phyloP scores from a whole-genome alignment of 495 filamentous ascomycete genomes.

The Jackrogersella multiformis region DNA sequence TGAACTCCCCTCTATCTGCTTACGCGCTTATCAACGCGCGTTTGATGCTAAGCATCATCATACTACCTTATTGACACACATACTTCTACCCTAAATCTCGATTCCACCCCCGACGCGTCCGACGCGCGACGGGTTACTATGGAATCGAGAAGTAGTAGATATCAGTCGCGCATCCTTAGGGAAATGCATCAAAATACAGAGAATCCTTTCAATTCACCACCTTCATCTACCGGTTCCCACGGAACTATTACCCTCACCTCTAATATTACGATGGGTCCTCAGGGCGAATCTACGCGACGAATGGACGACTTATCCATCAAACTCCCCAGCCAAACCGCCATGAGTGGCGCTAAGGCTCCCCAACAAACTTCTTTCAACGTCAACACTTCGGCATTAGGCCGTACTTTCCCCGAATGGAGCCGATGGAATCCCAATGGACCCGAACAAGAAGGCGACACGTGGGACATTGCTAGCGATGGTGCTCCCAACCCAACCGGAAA shows the following conservation, averaged over 20 bases:
- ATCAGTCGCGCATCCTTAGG: constrained; percentile 51
- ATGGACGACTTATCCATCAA: constrained; percentile 41
- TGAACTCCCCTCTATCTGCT: constrained; percentile 1
- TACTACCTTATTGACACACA: constrained; percentile 22
- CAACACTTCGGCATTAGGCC: constrained; percentile 70
- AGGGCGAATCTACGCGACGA: constrained; percentile 56
- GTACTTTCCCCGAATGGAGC: constrained; percentile 69
- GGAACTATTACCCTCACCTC: constrained; percentile 61
- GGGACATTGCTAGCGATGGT: constrained; percentile 34
- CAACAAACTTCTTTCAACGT: constrained; percentile 46
- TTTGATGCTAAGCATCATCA: constrained; percentile 24
- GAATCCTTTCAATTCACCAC: constrained; percentile 60
- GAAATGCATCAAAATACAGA: constrained; percentile 51
- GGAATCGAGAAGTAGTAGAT: constrained; percentile 42
- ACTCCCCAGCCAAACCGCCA: constrained; percentile 25
- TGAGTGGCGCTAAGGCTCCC: constrained; percentile 22
- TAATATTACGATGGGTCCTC: constrained; percentile 56
- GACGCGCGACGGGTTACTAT: constrained; percentile 29
- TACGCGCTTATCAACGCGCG: constrained; percentile 23
- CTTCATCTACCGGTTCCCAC: constrained; percentile 62
- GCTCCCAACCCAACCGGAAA: constrained; percentile 40
- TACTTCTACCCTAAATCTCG: constrained; percentile 16
- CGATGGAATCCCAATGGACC: constrained; percentile 38
- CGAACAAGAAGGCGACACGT: constrained; percentile 33
- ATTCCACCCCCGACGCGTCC: constrained; percentile 36